Evolutionary conservation across 1,284 basidiomycete species (phyloP).

Genomic region (Austroboletus rostrupii): DNA sequence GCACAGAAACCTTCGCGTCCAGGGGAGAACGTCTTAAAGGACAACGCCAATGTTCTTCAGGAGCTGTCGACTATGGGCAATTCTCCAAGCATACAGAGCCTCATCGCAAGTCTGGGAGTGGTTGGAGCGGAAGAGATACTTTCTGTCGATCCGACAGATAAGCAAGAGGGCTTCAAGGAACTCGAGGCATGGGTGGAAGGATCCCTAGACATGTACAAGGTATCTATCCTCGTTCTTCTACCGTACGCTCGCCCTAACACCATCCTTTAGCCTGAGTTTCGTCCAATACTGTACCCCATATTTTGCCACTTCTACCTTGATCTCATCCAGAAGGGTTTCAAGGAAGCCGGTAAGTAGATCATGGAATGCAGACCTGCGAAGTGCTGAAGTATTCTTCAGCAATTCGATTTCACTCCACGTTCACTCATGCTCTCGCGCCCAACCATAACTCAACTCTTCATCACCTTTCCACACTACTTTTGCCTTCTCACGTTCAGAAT

Average conservation of each 20-base stretch:
- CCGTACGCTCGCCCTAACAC: constrained; percentile 7
- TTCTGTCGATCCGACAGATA: constrained; percentile 83
- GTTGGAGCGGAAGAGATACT: constrained; percentile 81
- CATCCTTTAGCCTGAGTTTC: constrained; percentile 76
- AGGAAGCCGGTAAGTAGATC: constrained; percentile 66
- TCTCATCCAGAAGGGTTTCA: constrained; percentile 86
- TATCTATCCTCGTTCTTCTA: constrained; percentile 30
- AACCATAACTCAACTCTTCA: constrained; percentile 74
- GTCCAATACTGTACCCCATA: constrained; percentile 90
- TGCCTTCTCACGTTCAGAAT: constrained; percentile 82
- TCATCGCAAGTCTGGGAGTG: constrained; percentile 70
- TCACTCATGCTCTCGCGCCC: constrained; percentile 67
- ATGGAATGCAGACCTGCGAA: background rate
- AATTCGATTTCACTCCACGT: constrained; percentile 70
- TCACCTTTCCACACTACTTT: constrained; percentile 77
- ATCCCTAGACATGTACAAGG: constrained; percentile 82
- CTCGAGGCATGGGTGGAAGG: constrained; percentile 94
- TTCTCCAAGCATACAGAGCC: constrained; percentile 63
- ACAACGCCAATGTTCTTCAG: constrained; percentile 59
- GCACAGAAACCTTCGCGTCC: constrained; percentile 60
- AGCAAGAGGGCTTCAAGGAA: constrained; percentile 82
- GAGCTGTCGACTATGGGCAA: constrained; percentile 63
- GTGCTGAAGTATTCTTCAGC: constrained; percentile 37
- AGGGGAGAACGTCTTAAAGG: constrained; percentile 65
- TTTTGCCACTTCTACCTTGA: constrained; percentile 98